Base-by-base conservation (phyloP, 805 yeast species). In the Candida peoriensis region DNA sequence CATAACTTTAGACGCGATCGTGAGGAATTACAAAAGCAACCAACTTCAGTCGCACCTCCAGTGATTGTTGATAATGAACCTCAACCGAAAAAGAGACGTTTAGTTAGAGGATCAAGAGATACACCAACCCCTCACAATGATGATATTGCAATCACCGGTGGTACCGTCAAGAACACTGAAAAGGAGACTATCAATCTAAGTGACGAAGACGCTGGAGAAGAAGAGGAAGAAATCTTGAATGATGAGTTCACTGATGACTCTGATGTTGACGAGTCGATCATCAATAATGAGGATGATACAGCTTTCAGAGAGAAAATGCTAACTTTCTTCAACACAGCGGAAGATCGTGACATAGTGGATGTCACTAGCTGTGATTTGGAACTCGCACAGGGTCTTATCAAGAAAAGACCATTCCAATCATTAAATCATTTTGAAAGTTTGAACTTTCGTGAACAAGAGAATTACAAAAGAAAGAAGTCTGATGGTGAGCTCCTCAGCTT, bases 401-500 rank as follows among this genome's bases (percentile, higher is more conserved):
- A 68, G 5, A 66, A 69, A 38, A 70, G 98, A 47, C 97, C 97
- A 1, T 90, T 69, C 53, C 44, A 47, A 1, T 64, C 75, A 16
- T 65, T 90, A 16, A 73, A 68, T 36, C 72, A 67, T 10, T 76
- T 89, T 30, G 70, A 81, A 20, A 72, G 69, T 28, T 68, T 74
- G 32, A 75, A 75, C 30, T 74, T 85, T 37, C 57, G 49, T 5
- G 64, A 50, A 5, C 15, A 13, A 8, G 27, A 9, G 41, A 48
- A 15, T 46, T 36, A 59, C 55, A 37, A 64, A 62, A 30, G 63
- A 40, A 64, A 63, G 36, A 76, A 74, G 54, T 67, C 81, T 5
- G 74, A 76, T 30, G 96, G 96, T 9, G 81, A 81, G 47, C 74
- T 76, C 51, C 69, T 86, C 32, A 72, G 87, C 16, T 90, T 81